A percentile compares a stretch with the other conserved stretches of the same genome.
phyloP scores from a whole-genome alignment of 2,329 filamentous ascomycete genomes.

The Zasmidium angulare region DNA sequence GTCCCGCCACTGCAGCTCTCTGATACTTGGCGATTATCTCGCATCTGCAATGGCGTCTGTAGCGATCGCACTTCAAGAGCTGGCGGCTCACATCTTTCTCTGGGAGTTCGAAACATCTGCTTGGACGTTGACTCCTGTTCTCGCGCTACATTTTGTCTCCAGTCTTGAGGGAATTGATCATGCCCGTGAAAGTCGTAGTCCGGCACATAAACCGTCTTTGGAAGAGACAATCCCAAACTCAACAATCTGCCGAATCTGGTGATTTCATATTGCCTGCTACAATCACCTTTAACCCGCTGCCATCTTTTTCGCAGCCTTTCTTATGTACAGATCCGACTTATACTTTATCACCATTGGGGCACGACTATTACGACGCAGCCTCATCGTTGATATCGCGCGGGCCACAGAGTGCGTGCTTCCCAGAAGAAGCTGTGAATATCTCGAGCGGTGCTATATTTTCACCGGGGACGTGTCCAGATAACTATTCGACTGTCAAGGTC shows the following conservation, averaged over 20 bases:
- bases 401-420: not conserved
- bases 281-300: not conserved
- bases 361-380: not conserved
- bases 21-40: no score
- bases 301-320: not conserved
- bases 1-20: no score
- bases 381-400: not conserved
- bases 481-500: not conserved
- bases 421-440: not conserved
- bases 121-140: no score
- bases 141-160: no score
- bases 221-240: not conserved
- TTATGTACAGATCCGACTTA: not conserved
- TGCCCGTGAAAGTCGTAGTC: not conserved
- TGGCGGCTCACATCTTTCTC: no score
- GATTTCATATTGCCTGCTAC: not conserved
- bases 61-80: no score
- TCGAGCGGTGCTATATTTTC: not conserved
- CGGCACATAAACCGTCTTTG: not conserved
- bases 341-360: not conserved
- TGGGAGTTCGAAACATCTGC: no score
- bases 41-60: no score
- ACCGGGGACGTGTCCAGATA: not conserved
- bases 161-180: no score
- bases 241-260: not conserved